Evolutionary conservation across 495 filamentous ascomycete genomes (phyloP).

Genomic region (Aeminium ludgeri): DNA sequence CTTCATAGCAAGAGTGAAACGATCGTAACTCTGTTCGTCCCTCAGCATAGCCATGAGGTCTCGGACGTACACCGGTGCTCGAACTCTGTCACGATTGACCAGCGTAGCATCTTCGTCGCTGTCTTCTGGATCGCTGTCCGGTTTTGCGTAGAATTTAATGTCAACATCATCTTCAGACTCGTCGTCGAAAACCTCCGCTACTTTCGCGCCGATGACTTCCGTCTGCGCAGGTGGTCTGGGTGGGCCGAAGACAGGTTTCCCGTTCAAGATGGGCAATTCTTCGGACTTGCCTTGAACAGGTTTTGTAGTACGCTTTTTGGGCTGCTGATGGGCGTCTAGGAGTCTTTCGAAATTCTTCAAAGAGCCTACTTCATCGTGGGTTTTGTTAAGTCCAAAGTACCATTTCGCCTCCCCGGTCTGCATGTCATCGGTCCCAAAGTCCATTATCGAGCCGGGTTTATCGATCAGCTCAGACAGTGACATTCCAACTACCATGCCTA

Average conservation of each 20-base stretch:
- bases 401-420: constrained; percentile 52
- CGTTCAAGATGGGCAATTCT: constrained; percentile 1
- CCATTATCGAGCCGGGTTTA: constrained; percentile 50
- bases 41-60: constrained; percentile 65
- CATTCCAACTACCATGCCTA: constrained; percentile 82
- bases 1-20: constrained; percentile 58
- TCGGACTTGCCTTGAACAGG: neutral
- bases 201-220: constrained; percentile 10
- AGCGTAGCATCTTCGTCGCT: constrained; percentile 83
- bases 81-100: constrained; percentile 63
- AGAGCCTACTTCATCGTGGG: constrained; percentile 47
- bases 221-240: constrained; percentile 8
- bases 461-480: constrained; percentile 69
- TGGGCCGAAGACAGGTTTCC: constrained; percentile 11
- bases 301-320: neutral
- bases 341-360: constrained; percentile 30
- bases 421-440: constrained; percentile 73
- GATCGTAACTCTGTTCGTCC: constrained; percentile 69
- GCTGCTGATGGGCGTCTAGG: neutral
- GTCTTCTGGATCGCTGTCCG: constrained; percentile 82
- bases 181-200: constrained; percentile 9
- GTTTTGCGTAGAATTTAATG: constrained; percentile 68
- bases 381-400: constrained; percentile 50
- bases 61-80: constrained; percentile 81
- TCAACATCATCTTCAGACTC: constrained; percentile 50